phyloP scores from a whole-genome alignment of 495 filamentous ascomycete genomes.

The Neurospora africana region DNA sequence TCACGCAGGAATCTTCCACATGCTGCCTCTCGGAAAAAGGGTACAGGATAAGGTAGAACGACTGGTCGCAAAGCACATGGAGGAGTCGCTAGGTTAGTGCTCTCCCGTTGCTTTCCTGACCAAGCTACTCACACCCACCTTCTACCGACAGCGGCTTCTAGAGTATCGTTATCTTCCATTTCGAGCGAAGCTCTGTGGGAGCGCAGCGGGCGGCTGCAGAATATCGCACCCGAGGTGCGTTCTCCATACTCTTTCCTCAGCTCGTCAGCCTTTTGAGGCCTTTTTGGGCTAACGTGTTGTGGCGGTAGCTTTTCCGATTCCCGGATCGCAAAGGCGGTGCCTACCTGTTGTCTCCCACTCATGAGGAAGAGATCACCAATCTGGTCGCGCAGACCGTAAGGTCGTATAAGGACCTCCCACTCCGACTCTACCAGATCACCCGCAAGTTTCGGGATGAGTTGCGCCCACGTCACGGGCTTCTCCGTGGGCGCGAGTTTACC shows the following conservation, averaged over 20 bases:
- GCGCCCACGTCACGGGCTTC: constrained; percentile 74
- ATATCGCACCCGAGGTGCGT: constrained; percentile 31
- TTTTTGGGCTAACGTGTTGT: constrained; percentile 6
- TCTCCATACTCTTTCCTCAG: background rate
- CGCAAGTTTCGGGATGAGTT: constrained; percentile 92
- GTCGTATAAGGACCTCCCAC: constrained; percentile 77
- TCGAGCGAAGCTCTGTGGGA: constrained; percentile 80
- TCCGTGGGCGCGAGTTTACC: constrained; percentile 84
- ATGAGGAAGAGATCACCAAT: constrained; percentile 90
- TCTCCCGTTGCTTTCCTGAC: background rate
- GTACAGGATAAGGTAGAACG: constrained; percentile 82
- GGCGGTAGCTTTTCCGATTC: constrained; percentile 62
- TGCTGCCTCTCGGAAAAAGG: constrained; percentile 78
- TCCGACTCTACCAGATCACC: constrained; percentile 85
- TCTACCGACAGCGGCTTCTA: constrained; percentile 58
- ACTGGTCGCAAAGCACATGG: constrained; percentile 86
- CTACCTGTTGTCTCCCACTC: constrained; percentile 80
- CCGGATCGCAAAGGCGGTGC: constrained; percentile 65
- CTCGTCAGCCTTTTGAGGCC: background rate
- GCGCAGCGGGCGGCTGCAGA: constrained; percentile 35
- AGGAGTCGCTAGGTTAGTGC: constrained; percentile 49
- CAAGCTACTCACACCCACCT: background rate
- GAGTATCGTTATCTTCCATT: constrained; percentile 77
- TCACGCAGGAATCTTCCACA: constrained; percentile 84
- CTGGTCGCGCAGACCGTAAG: constrained; percentile 63